Percentiles rank a stretch among this genome's conserved stretches.
These are phyloP conservation scores for Xerocomus potaroensis DNA, from an alignment of 768 basidiomycete species.

Conservation along the genomic window DNA sequence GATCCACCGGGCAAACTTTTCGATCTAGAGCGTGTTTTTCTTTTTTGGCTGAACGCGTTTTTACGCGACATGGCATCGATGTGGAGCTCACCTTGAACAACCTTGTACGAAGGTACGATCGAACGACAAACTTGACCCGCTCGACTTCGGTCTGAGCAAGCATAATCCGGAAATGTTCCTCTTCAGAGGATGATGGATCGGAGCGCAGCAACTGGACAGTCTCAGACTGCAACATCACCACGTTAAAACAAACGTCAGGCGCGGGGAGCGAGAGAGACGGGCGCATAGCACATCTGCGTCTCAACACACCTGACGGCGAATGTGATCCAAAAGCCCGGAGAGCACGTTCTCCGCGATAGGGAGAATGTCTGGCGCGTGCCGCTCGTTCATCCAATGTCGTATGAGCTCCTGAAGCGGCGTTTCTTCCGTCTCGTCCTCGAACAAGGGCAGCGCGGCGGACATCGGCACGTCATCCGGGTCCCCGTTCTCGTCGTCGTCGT, in stretches of 20 bases:
- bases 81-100: slow-evolving; percentile 77
- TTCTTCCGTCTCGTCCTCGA: slow-evolving; percentile 40
- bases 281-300: background rate
- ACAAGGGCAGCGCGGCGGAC: slow-evolving; percentile 22
- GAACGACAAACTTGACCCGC: slow-evolving; percentile 86
- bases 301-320: slow-evolving; percentile 74
- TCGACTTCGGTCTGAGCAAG: slow-evolving; percentile 94
- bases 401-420: slow-evolving; percentile 67
- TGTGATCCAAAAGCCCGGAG: slow-evolving; percentile 63
- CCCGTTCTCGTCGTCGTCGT: slow-evolving; percentile 29
- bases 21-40: slow-evolving; percentile 52
- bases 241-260: background rate
- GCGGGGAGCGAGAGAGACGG: background rate
- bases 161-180: slow-evolving; percentile 90
- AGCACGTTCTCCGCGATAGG: slow-evolving; percentile 69
- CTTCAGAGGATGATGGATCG: slow-evolving; percentile 83
- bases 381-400: slow-evolving; percentile 83
- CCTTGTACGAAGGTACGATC: slow-evolving; percentile 84
- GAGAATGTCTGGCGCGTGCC: slow-evolving; percentile 76
- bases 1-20: slow-evolving; percentile 81
- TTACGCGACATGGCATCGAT: too few relatives aligned
- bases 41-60: background rate
- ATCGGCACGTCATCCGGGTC: slow-evolving; percentile 28
- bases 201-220: slow-evolving; percentile 71
- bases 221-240: slow-evolving; percentile 51